These are phyloP conservation scores for Avena insularis DNA, from an alignment of 176 grass and related monocot species.

Conservation along the genomic window DNA sequence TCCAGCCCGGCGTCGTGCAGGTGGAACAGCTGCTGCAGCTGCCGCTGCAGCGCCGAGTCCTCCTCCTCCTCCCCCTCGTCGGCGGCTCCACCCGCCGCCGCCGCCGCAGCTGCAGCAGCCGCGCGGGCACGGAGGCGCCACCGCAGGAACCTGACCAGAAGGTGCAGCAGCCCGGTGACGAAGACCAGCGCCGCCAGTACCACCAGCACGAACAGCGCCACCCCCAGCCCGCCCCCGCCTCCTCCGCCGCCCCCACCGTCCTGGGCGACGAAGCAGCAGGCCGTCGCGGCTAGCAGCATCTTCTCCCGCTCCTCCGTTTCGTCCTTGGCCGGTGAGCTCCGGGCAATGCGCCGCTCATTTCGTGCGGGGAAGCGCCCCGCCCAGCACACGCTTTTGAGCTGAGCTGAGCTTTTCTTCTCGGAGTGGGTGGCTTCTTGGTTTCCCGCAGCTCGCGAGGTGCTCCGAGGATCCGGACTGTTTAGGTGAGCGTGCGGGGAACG, in stretches of 20 bases:
- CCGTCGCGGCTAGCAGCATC: conserved; percentile 19
- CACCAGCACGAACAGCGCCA: conserved; percentile 67
- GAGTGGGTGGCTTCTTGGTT: conserved; percentile 38
- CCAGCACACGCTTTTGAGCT: no score
- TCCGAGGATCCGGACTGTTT: conserved; percentile 38
- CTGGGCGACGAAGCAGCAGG: neutral
- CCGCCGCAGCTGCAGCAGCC: neutral
- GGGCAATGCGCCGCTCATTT: conserved; percentile 47
- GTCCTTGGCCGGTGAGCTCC: conserved; percentile 11
- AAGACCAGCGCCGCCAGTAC: conserved; percentile 66
- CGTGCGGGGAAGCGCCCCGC: conserved; percentile 26
- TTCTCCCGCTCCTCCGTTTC: neutral
- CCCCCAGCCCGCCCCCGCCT: conserved; percentile 34
- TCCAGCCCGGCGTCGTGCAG: conserved; percentile 90
- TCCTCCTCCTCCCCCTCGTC: conserved; percentile 13
- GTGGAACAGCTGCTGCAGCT: conserved; percentile 92
- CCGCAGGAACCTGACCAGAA: conserved; percentile 66
- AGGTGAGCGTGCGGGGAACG: neutral
- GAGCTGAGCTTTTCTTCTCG: conserved; percentile 8
- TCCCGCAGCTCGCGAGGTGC: conserved; percentile 42
- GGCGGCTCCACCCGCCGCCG: neutral
- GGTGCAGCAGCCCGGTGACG: conserved; percentile 67
- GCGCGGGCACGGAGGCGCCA: conserved; percentile 39
- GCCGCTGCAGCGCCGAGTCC: conserved; percentile 64
- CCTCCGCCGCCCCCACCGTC: neutral